Evolutionary conservation across 257 asterid species (phyloP), one percentile per base, ranked within the genome.

Genomic region (Voacanga thouarsii): DNA sequence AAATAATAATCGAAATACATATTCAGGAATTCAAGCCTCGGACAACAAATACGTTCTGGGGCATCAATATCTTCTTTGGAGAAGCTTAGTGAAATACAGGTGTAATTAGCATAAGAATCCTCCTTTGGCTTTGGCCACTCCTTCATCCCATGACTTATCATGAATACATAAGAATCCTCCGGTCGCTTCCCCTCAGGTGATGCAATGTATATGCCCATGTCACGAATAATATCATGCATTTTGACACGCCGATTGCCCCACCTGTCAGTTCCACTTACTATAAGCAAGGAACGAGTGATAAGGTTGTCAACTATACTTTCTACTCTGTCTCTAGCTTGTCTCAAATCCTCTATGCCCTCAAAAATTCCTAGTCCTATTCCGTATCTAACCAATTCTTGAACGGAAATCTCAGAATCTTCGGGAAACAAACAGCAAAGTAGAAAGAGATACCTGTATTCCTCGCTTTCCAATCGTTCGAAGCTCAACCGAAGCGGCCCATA

Each of bases 381-480:
- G 41, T 64, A 79, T 30, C 71, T 60, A 14, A 76, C 75, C 79
- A 80, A 77, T 49, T 66, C 75, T 74, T 73, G 80, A 3, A 78
- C 30, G 71, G 60, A 19, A 65, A 83, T 77, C 8, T 23, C n/a
- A 50, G 65, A 47, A 59, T 72, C 79, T 73, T 83, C 84, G 1
- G 51, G 80, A 50, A 80, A 84, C 71, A 84, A 75, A 57, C 75
- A 84, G 57, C 84, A 84, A 33, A 84, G 75, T 50, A 84, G 70
- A 51, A 84, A 80, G 19, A 80, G 72, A 8, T 43, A 19, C 73
- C 39, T 75, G 49, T 41, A 50, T 74, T 84, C 81, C 0, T 70
- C 39, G 53, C 73, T 56, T 41, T 77, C 78, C 49, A 84, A 63
- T 7, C 71, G 71, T 39, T 69, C 57, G 75, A 80, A 70, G 72